Percentiles rank a stretch among this genome's conserved stretches.
These are phyloP conservation scores for Fonsecaea nubica DNA, from an alignment of 2,329 filamentous ascomycete species.

Conservation along the genomic window DNA sequence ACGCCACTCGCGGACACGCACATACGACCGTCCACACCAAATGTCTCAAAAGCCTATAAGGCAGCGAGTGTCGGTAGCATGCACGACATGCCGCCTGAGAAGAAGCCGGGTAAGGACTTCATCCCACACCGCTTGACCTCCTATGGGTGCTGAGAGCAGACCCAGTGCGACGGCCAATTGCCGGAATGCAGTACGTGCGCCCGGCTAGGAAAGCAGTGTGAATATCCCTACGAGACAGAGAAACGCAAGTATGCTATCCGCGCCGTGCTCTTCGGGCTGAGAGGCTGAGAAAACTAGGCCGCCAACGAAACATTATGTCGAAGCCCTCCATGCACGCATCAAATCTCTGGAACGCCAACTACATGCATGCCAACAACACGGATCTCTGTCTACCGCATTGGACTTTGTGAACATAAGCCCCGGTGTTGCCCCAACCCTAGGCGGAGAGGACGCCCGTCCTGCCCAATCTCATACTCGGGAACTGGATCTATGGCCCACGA, in stretches of 20 bases:
- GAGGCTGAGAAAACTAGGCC: background rate
- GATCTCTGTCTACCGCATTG: too few relatives aligned
- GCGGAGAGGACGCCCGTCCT: too few relatives aligned
- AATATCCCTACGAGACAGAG: conserved; percentile 2
- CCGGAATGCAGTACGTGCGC: conserved; percentile 5
- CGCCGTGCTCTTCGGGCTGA: background rate
- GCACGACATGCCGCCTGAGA: conserved; percentile 4
- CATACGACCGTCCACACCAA: too few relatives aligned
- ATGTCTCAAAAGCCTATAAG: too few relatives aligned
- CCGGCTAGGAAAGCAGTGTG: background rate
- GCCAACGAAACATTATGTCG: conserved; percentile 6
- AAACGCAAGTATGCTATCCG: background rate
- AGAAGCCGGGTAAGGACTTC: background rate
- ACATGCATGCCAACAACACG: too few relatives aligned
- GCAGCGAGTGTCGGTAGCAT: conserved; percentile 9
- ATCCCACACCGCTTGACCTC: background rate
- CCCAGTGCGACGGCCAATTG: conserved; percentile 5
- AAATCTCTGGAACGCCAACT: conserved; percentile 3
- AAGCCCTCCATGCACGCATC: conserved; percentile 12
- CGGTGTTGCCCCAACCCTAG: too few relatives aligned
- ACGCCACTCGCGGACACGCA: too few relatives aligned
- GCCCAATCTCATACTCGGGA: too few relatives aligned
- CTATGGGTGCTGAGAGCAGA: background rate
- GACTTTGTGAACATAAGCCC: background rate
- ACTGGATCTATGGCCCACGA: too few relatives aligned